A percentile compares a stretch with the other conserved stretches of the same genome.
phyloP scores from a whole-genome alignment of 768 basidiomycete species.

The Pulveroboletus sp. region DNA sequence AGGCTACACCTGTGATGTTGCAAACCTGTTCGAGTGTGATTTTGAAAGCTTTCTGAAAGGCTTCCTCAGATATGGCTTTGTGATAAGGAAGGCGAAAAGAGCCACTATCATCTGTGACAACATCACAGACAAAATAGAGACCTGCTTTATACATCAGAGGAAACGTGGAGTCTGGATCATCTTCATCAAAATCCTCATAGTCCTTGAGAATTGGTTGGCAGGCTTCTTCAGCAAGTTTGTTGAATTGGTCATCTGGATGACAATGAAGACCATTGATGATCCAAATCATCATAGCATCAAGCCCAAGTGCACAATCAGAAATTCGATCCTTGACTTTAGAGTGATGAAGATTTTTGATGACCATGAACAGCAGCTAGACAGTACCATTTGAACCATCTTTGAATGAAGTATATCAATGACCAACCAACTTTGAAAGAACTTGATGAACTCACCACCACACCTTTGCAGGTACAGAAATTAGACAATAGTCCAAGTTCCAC shows the following conservation, averaged over 20 bases:
- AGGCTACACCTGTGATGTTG: too few species aligned
- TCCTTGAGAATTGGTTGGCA: constrained; percentile 1
- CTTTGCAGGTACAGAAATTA: background rate
- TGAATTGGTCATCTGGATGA: background rate
- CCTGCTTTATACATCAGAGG: constrained; percentile 11
- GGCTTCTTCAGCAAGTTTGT: background rate
- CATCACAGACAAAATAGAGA: background rate
- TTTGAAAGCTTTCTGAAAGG: background rate
- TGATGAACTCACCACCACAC: constrained; percentile 8
- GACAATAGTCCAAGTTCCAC: too few species aligned
- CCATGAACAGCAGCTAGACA: background rate
- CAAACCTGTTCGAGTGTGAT: too few species aligned
- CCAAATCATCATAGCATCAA: constrained; percentile 4
- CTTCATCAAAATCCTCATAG: background rate
- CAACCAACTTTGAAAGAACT: background rate
- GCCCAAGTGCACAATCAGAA: background rate
- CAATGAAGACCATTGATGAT: constrained; percentile 1
- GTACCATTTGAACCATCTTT: constrained; percentile 10
- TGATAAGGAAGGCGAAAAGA: background rate
- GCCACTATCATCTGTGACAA: background rate
- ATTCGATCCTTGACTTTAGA: background rate
- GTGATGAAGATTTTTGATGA: background rate
- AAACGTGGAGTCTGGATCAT: background rate
- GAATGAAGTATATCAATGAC: background rate
- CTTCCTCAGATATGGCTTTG: background rate